phyloP scores from a whole-genome alignment of 1,284 basidiomycete species.

The Rhodotorula mucilaginosa region DNA sequence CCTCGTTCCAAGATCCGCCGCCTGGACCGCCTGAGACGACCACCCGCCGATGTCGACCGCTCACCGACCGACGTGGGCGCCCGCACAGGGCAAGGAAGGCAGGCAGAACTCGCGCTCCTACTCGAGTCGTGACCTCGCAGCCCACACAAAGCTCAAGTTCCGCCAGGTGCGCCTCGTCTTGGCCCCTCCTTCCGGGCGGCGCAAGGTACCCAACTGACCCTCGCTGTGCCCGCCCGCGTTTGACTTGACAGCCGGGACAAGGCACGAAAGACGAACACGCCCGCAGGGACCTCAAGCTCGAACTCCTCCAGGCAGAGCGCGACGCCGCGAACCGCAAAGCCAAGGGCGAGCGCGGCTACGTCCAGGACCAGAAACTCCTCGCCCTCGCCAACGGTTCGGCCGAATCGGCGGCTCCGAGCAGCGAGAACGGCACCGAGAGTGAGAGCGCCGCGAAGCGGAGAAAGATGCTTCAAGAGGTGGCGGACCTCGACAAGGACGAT shows the following conservation, averaged over 20 bases:
- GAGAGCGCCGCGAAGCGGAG: conserved; percentile 71
- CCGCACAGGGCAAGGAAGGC: conserved; percentile 43
- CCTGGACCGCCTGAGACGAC: not conserved
- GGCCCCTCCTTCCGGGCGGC: no score
- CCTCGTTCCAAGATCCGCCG: no score
- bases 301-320: conserved; percentile 75
- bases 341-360: conserved; percentile 58
- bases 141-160: conserved; percentile 94
- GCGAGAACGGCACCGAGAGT: conserved; percentile 52
- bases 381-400: conserved; percentile 17
- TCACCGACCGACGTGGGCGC: conserved; percentile 45
- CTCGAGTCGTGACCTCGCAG: conserved; percentile 72
- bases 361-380: conserved; percentile 30
- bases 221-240: not conserved
- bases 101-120: conserved; percentile 38
- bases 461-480: conserved; percentile 74
- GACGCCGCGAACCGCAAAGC: conserved; percentile 72
- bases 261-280: conserved; percentile 59
- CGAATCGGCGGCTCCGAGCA: conserved; percentile 29
- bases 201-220: no score
- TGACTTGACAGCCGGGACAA: conserved; percentile 41
- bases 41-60: conserved; percentile 38
- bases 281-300: conserved; percentile 73
- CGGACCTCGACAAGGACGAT: conserved; percentile 68
- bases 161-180: conserved; percentile 54